phyloP scores from a whole-genome alignment of 257 asterid species.

The Eucommia ulmoides region DNA sequence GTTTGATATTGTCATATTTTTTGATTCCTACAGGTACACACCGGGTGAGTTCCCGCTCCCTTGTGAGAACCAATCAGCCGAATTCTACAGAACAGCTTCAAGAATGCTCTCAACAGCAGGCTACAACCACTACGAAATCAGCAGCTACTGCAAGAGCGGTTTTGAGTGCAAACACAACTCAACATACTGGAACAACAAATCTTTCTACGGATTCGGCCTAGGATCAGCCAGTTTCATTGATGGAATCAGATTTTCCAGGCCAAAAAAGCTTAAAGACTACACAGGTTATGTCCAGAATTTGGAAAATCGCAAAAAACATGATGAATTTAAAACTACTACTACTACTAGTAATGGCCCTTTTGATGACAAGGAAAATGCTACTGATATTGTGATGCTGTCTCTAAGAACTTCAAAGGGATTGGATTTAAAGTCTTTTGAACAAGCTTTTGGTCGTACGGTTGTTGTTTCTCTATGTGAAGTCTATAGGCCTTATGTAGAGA shows the following conservation, averaged over 20 bases:
- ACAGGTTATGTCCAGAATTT: conserved; percentile 43
- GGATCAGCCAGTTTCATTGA: conserved; percentile 74
- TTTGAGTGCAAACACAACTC: conserved; percentile 77
- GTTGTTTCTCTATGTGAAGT: conserved; percentile 48
- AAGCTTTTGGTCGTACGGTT: conserved; percentile 47
- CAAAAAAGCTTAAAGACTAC: conserved; percentile 68
- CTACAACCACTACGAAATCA: conserved; percentile 81
- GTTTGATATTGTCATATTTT: not conserved
- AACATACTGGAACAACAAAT: conserved; percentile 70
- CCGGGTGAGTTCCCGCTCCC: conserved; percentile 92
- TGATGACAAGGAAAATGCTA: conserved; percentile 46
- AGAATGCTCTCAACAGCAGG: conserved; percentile 55
- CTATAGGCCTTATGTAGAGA: conserved; percentile 39
- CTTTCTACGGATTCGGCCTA: conserved; percentile 79
- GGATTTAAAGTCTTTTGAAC: conserved; percentile 52
- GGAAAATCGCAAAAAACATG: conserved; percentile 16
- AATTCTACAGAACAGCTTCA: conserved; percentile 74
- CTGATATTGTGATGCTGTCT: conserved; percentile 79
- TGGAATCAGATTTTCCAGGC: conserved; percentile 79
- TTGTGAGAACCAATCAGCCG: conserved; percentile 73
- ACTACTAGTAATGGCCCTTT: too few relatives aligned
- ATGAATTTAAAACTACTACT: too few relatives aligned
- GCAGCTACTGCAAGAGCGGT: conserved; percentile 78
- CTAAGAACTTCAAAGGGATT: conserved; percentile 71
- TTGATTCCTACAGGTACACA: conserved; percentile 37